phyloP scores from a whole-genome alignment of 164 flowering plant species.

The Stephania japonica region DNA sequence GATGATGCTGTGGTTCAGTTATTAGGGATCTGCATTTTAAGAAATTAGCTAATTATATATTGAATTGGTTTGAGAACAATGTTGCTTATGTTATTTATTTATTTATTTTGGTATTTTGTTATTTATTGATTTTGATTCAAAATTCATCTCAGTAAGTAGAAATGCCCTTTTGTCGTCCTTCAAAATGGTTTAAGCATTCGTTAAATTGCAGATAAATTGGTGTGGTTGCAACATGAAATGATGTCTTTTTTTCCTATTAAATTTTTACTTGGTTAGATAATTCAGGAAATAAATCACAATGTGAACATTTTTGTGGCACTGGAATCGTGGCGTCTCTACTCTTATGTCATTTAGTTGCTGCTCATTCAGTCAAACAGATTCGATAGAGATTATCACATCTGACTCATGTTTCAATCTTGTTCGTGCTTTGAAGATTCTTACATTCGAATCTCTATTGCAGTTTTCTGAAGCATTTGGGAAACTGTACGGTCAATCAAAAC shows the following conservation, averaged over 20 bases:
- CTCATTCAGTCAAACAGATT: background rate
- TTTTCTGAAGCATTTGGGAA: conserved; percentile 96
- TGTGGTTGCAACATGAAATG: too few relatives aligned
- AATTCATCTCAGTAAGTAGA: background rate
- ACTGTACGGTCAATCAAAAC: conserved; percentile 78
- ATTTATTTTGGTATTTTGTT: too few relatives aligned
- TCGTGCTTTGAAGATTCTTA: background rate
- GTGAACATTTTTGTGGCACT: background rate
- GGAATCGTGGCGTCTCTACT: background rate
- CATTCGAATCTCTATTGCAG: conserved; percentile 31
- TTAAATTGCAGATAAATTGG: background rate
- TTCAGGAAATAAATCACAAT: background rate
- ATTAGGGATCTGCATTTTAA: background rate
- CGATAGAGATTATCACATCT: background rate
- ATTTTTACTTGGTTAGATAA: too few relatives aligned
- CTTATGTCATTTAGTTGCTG: background rate
- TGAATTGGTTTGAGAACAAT: background rate
- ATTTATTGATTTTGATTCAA: background rate
- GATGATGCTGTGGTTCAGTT: background rate
- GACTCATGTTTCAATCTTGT: background rate
- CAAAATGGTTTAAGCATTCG: background rate
- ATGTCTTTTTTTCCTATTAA: too few relatives aligned
- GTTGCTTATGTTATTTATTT: too few relatives aligned
- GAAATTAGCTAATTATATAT: too few relatives aligned
- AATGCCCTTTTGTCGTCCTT: background rate